A percentile compares a stretch with the other conserved stretches of the same genome.
phyloP scores from a whole-genome alignment of 208 protist genomes.

The Naegleria gruberi region DNA sequence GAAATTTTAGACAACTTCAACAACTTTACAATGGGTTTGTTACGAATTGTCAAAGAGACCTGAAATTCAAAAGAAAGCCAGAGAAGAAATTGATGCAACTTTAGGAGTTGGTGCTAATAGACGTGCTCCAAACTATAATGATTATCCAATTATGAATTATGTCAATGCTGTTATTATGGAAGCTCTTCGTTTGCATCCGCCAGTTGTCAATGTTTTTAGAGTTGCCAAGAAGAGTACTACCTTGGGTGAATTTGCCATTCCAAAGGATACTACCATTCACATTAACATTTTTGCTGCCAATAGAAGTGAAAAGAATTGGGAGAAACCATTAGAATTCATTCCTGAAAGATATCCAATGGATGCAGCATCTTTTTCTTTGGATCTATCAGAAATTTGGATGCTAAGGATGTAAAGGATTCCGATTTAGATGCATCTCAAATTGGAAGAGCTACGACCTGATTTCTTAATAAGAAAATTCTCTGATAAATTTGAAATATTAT shows the following conservation, averaged over 20 bases:
- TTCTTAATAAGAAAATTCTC: no score
- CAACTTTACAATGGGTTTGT: background rate
- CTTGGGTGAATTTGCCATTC: background rate
- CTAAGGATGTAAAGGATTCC: no score
- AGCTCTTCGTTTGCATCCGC: background rate
- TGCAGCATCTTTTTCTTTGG: no score
- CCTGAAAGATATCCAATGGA: slow-evolving; percentile 6
- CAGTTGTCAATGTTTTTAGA: background rate
- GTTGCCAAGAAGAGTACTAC: background rate
- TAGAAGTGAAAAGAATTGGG: background rate
- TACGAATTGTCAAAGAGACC: background rate
- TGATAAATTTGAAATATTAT: no score
- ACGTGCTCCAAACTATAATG: background rate
- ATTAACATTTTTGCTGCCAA: background rate
- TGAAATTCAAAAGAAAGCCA: background rate
- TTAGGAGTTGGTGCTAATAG: background rate
- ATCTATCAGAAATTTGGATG: no score
- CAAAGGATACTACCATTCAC: background rate
- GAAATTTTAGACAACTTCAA: background rate
- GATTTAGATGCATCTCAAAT: no score
- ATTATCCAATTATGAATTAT: background rate
- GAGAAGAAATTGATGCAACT: background rate
- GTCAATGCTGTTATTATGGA: background rate
- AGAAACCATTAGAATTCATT: background rate
- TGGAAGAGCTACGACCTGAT: no score